These are phyloP conservation scores for Metschnikowia amazonensis DNA, from an alignment of 805 yeast species.

Conservation along the genomic window DNA sequence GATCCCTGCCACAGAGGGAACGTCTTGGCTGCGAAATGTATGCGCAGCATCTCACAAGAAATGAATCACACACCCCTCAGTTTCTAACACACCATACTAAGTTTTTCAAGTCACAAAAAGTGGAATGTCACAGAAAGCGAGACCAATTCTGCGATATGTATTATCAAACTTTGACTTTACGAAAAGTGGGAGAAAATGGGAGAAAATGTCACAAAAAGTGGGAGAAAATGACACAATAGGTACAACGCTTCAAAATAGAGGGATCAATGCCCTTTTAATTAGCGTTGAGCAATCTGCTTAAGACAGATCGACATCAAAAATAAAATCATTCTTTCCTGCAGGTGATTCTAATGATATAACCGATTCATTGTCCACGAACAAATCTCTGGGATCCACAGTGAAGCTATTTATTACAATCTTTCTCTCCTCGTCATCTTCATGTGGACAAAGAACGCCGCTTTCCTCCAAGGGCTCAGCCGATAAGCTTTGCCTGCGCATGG, in stretches of 20 bases:
- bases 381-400: constrained; percentile 28
- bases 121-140: too few species aligned
- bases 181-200: too few species aligned
- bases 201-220: too few species aligned
- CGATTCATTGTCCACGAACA: constrained; percentile 14
- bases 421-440: constrained; percentile 17
- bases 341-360: not conserved
- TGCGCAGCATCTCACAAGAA: not conserved
- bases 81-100: not conserved
- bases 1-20: not conserved
- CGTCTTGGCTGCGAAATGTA: constrained; percentile 1
- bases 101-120: too few species aligned
- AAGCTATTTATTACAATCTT: constrained; percentile 27
- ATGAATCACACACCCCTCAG: not conserved
- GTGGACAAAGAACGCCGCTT: constrained; percentile 21
- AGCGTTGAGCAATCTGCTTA: too few species aligned
- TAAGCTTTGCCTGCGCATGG: constrained; percentile 25
- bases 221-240: too few species aligned
- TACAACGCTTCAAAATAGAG: too few species aligned
- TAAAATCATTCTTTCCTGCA: not conserved
- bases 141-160: too few species aligned
- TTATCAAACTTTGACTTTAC: too few species aligned
- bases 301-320: not conserved
- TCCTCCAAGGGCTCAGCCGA: constrained; percentile 20
- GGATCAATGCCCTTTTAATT: not conserved